These are phyloP conservation scores for Apophysomyces ossiformis DNA, from an alignment of 371 early-diverging fungal genomes.

Conservation along the genomic window DNA sequence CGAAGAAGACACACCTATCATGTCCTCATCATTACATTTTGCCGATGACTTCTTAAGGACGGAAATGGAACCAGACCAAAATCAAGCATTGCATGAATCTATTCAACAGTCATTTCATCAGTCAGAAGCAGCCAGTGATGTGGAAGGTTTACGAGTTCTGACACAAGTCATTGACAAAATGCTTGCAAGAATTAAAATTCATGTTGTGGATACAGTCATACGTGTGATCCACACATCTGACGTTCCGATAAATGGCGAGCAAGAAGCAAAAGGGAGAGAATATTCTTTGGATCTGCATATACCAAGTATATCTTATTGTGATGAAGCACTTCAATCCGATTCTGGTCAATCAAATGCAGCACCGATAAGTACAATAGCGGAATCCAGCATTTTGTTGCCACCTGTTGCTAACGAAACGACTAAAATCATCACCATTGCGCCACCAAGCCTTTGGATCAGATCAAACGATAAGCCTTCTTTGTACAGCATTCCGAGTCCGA, in stretches of 20 bases:
- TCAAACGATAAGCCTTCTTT: slow-evolving; percentile 18
- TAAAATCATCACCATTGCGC: slow-evolving; percentile 43
- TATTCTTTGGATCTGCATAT: slow-evolving; percentile 64
- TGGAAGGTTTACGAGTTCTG: slow-evolving; percentile 69
- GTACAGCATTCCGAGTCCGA: slow-evolving; percentile 27
- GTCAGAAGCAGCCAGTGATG: slow-evolving; percentile 20
- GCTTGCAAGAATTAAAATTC: slow-evolving; percentile 64
- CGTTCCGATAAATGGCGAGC: neutral
- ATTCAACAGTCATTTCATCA: slow-evolving; percentile 60
- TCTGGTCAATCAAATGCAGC: slow-evolving; percentile 8
- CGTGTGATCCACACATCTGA: slow-evolving; percentile 59
- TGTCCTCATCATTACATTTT: slow-evolving; percentile 86
- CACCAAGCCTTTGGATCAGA: slow-evolving; percentile 47
- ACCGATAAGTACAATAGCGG: slow-evolving; percentile 19
- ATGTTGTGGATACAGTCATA: slow-evolving; percentile 55
- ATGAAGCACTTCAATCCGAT: slow-evolving; percentile 63
- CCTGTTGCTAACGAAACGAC: slow-evolving; percentile 41
- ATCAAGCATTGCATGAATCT: slow-evolving; percentile 58
- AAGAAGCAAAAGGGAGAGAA: slow-evolving; percentile 23
- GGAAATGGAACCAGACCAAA: slow-evolving; percentile 62
- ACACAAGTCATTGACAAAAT: slow-evolving; percentile 74
- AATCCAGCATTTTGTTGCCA: slow-evolving; percentile 49
- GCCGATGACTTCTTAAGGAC: slow-evolving; percentile 85
- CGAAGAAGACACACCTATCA: slow-evolving; percentile 69
- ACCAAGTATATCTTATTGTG: slow-evolving; percentile 60